Percentiles rank a stretch among this genome's conserved stretches.
These are phyloP conservation scores for Linum trigynum DNA, from an alignment of 345 rosid species.

Conservation along the genomic window DNA sequence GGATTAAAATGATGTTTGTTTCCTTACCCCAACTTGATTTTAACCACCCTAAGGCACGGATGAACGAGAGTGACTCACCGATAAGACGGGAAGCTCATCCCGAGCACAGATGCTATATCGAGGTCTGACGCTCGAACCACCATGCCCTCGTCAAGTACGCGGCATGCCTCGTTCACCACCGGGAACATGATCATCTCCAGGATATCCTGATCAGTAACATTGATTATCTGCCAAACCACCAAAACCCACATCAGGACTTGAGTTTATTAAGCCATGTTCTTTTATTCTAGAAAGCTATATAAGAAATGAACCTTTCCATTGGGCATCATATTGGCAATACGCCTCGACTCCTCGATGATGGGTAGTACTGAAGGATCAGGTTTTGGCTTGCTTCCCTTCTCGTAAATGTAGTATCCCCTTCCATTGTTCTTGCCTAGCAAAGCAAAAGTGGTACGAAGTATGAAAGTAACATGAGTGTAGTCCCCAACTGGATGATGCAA, in stretches of 20 bases:
- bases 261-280: background rate
- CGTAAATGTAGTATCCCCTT: constrained; percentile 73
- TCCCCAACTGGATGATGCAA: too few species aligned
- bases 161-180: constrained; percentile 83
- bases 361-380: constrained; percentile 75
- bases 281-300: background rate
- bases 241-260: constrained; percentile 7
- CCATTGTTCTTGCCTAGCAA: constrained; percentile 76
- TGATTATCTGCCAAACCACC: constrained; percentile 44
- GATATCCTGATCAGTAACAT: constrained; percentile 67
- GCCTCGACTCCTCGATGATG: constrained; percentile 61
- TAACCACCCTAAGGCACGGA: too few species aligned
- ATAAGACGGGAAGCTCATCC: constrained; percentile 96
- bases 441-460: constrained; percentile 2
- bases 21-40: too few species aligned
- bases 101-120: constrained; percentile 83
- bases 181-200: constrained; percentile 90
- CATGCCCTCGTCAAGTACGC: constrained; percentile 75
- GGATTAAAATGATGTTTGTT: too few species aligned
- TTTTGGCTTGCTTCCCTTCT: constrained; percentile 71
- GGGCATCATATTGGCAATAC: constrained; percentile 68
- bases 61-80: constrained; percentile 37
- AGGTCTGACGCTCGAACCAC: constrained; percentile 83
- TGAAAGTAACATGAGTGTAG: background rate
- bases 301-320: constrained; percentile 62